Conservation (phyloP, 345 rosid genomes). For the Isatis tinctoria region DNA sequence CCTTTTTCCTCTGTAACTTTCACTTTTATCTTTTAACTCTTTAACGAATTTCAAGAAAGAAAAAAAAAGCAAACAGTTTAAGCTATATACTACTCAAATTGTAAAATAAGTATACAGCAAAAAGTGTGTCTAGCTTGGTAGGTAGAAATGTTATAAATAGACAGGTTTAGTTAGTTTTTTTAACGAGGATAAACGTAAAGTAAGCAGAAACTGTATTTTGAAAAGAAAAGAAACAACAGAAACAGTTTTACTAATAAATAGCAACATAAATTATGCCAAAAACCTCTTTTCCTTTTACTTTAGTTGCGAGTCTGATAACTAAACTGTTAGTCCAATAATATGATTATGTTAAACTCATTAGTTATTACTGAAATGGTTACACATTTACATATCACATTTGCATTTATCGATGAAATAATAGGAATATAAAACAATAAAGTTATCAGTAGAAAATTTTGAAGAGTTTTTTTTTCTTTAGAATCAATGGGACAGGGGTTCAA, state of each 20-base stretch:
- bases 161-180: background rate
- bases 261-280: background rate
- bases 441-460: background rate
- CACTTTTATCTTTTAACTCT: slow-evolving; percentile 17
- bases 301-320: background rate
- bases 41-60: slow-evolving; percentile 19
- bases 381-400: background rate
- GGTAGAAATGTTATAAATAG: slow-evolving; percentile 10
- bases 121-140: background rate
- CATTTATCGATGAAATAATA: background rate
- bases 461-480: background rate
- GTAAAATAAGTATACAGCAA: background rate
- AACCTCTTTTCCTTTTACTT: background rate
- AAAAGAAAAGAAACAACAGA: no score
- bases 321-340: background rate
- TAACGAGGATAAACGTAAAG: background rate
- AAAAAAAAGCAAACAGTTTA: background rate
- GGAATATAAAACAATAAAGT: background rate
- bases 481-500: background rate
- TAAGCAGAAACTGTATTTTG: background rate
- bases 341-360: background rate
- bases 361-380: background rate
- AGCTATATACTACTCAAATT: background rate
- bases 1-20: slow-evolving; percentile 1
- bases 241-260: background rate